Evolutionary conservation across 768 basidiomycete genomes (phyloP), one percentile per base, ranked within the genome.

Genomic region (Strobilomyces confusus): DNA sequence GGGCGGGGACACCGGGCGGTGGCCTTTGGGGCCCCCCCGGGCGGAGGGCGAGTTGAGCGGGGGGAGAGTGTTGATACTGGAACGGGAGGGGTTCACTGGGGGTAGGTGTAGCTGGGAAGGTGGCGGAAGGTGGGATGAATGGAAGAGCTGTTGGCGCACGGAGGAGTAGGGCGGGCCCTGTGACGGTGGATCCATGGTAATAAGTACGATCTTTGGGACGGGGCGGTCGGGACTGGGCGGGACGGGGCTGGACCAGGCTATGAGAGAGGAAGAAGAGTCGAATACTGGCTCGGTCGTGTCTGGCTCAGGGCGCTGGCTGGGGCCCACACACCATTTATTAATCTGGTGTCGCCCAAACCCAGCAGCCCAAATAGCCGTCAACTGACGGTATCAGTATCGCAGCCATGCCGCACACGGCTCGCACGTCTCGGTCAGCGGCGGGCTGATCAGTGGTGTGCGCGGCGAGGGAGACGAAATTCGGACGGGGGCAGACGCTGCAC

Each of bases 81-180:
- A 68, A 56, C 74, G 69, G 22, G 70, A 63, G 19, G 72, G 50
- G 52, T 62, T 68, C 3, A 66, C 67, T 34, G 71, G 72, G 3
- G 73, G 65, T 14, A 73, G 68, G 47, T 73, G 74, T 17, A 77
- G 67, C 52, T 73, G 72, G 0, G 75, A 73, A 0, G 76, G 76
- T 0, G 75, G 76, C 0, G 76, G 76, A 25, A 77, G 74, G 58
- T 76, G 76, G 3, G 72, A 63, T 1, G 75, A 73, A 26, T 72
- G 72, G 59, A 76, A 77, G 48, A 75, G 69, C 44, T 71, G 71
- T 13, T 67, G 67, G 6, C 67, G 67, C 0, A 63, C 62, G 34
- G 55, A 48, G 4, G 65, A 54, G 58, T 66, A 65, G 12, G 66
- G 59, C n/a, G 64, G 60, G 50, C 67, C 67, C 32, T 70, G 63